These are phyloP conservation scores for Aspergillus terreus DNA, from an alignment of 2,329 filamentous ascomycete species.

Conservation along the genomic window DNA sequence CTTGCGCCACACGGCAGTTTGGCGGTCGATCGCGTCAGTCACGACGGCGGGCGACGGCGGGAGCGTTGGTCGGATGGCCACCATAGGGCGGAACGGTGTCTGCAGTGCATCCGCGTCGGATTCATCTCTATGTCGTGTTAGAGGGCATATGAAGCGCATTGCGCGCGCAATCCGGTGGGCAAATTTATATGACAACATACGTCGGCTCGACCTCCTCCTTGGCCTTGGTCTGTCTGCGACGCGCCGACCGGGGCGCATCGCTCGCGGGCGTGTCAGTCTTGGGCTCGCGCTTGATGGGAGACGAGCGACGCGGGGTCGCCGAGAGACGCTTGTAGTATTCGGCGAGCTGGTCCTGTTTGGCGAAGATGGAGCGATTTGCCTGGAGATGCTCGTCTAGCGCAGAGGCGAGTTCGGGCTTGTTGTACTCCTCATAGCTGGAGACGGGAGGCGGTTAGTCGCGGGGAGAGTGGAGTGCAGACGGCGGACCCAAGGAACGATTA, in stretches of 20 bases:
- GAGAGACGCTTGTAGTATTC: conserved; percentile 66
- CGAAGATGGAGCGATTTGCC: conserved; percentile 63
- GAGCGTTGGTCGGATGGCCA: conserved; percentile 16
- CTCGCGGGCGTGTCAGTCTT: conserved; percentile 32
- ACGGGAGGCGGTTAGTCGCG: too few relatives aligned
- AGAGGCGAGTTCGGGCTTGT: conserved; percentile 75
- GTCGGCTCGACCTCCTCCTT: conserved; percentile 35
- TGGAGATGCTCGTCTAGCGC: conserved; percentile 70
- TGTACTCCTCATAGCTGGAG: conserved; percentile 63
- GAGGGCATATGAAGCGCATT: background rate
- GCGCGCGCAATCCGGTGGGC: background rate
- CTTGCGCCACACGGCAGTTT: conserved; percentile 37
- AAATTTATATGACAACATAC: conserved; percentile 9
- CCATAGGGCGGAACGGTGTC: conserved; percentile 15
- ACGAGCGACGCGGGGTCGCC: conserved; percentile 34
- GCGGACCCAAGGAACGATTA: background rate
- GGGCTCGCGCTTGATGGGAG: conserved; percentile 49
- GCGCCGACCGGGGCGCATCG: conserved; percentile 28
- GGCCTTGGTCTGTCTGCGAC: conserved; percentile 39
- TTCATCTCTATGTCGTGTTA: conserved; percentile 12
- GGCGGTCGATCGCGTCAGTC: conserved; percentile 72
- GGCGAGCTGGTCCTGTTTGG: conserved; percentile 60
- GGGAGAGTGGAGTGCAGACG: too few relatives aligned
- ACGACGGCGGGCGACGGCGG: conserved; percentile 43
- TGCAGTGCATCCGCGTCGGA: conserved; percentile 9